Percentiles rank a stretch among this genome's conserved stretches.
Evolutionary conservation across 177 flowering plant species (phyloP).

Genomic region (Telopea speciosissima): DNA sequence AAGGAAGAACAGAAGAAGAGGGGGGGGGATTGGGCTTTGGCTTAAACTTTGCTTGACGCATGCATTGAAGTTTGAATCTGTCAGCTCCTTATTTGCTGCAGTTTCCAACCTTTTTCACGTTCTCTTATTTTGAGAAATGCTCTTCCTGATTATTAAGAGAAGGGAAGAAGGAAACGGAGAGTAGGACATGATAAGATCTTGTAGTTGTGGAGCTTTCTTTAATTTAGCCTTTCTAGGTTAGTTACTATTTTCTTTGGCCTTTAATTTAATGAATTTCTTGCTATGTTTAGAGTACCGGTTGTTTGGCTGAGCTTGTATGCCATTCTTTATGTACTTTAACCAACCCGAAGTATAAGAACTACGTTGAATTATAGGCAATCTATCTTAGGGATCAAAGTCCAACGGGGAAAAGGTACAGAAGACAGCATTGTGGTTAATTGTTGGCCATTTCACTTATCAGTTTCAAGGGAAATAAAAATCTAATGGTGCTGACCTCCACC

Average conservation of each 20-base stretch:
- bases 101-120: too few species aligned
- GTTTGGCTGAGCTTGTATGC: not conserved
- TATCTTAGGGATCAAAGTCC: not conserved
- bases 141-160: too few species aligned
- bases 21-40: too few species aligned
- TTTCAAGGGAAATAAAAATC: not conserved
- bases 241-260: not conserved
- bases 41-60: too few species aligned
- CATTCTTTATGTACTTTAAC: not conserved
- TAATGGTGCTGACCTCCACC: too few species aligned
- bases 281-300: not conserved
- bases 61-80: too few species aligned
- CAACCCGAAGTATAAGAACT: not conserved
- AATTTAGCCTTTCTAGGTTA: not conserved
- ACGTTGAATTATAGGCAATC: conserved; percentile 12
- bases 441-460: not conserved
- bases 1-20: too few species aligned
- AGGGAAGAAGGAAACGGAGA: too few species aligned
- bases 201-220: not conserved
- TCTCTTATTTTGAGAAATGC: too few species aligned
- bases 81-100: too few species aligned
- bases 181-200: not conserved
- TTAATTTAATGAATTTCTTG: not conserved
- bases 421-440: not conserved
- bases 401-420: not conserved